Conservation (phyloP, 2,329 filamentous ascomycete species). For the Colletotrichum sp. region DNA sequence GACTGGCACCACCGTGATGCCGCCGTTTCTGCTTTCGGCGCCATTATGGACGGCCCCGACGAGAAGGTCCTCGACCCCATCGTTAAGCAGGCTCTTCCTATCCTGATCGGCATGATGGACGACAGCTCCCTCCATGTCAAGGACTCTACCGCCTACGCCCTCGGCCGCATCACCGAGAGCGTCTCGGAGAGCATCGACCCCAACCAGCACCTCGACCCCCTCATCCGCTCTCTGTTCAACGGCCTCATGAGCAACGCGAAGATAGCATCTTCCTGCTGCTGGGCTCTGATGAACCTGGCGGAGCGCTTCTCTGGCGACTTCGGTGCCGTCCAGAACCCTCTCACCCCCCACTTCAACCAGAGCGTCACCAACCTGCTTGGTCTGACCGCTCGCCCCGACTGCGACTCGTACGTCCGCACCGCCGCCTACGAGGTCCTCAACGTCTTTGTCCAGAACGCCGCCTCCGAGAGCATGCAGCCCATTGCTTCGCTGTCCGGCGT, state of each 20-base stretch:
- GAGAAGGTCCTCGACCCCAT: conserved; percentile 91
- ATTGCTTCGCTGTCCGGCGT: conserved; percentile 86
- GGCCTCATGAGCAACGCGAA: conserved; percentile 90
- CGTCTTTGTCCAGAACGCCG: conserved; percentile 90
- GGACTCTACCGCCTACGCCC: conserved; percentile 94
- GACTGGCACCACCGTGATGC: conserved; percentile 97
- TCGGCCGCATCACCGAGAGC: conserved; percentile 94
- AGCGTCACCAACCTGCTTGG: conserved; percentile 85
- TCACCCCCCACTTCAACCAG: conserved; percentile 92
- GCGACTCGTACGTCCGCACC: conserved; percentile 88
- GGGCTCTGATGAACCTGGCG: conserved; percentile 97
- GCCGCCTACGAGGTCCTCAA: conserved; percentile 97
- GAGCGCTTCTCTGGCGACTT: conserved; percentile 92
- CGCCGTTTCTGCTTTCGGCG: conserved; percentile 94
- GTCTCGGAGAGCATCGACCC: conserved; percentile 93
- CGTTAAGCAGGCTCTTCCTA: conserved; percentile 91
- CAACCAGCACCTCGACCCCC: conserved; percentile 77
- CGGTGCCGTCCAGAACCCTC: conserved; percentile 76
- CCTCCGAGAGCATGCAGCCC: conserved; percentile 80
- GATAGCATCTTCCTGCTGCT: conserved; percentile 98
- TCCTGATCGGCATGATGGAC: conserved; percentile 91
- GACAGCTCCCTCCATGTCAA: conserved; percentile 89
- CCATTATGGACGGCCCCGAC: conserved; percentile 98
- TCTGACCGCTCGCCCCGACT: conserved; percentile 82
- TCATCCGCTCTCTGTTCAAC: conserved; percentile 88